Percentiles rank a stretch among this genome's conserved stretches.
phyloP scores from a whole-genome alignment of 1,139 yeast species.

The Kodamaea sp. region DNA sequence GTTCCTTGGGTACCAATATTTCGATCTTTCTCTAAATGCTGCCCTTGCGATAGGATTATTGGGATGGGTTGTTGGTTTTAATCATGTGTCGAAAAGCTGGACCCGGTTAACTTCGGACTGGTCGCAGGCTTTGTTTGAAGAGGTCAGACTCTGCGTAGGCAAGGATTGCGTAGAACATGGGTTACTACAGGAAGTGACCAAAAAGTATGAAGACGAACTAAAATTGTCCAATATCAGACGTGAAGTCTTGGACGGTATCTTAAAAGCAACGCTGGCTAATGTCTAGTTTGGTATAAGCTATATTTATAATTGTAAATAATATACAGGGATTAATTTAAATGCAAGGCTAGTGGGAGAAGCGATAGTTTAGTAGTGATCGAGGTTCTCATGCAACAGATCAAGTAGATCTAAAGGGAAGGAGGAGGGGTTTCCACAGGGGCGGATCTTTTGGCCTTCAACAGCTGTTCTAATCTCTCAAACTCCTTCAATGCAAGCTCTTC shows the following conservation, averaged over 20 bases:
- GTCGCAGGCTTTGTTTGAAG: constrained; percentile 35
- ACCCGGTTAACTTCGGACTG: constrained; percentile 29
- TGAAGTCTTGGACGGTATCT: constrained; percentile 19
- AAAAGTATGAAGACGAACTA: constrained; percentile 24
- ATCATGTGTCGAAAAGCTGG: constrained; percentile 45
- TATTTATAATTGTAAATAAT: constrained; percentile 2
- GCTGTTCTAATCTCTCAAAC: constrained; percentile 66
- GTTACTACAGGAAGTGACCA: constrained; percentile 34
- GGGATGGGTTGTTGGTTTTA: constrained; percentile 49
- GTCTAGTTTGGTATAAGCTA: neutral
- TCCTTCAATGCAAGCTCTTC: constrained; percentile 60
- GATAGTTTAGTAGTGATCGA: neutral
- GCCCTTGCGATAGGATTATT: constrained; percentile 36
- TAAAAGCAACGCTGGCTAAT: constrained; percentile 2
- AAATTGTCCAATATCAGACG: constrained; percentile 19
- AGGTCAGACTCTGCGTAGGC: constrained; percentile 37
- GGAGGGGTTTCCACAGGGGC: constrained; percentile 23
- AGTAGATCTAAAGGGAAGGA: constrained; percentile 28
- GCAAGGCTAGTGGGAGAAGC: constrained; percentile 1
- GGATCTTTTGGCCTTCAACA: constrained; percentile 22
- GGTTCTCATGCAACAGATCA: neutral
- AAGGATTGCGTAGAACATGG: constrained; percentile 43
- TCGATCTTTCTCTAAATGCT: constrained; percentile 36
- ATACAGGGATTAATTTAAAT: constrained; percentile 9
- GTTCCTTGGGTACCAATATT: constrained; percentile 32